Evolutionary conservation across 1,284 basidiomycete species (phyloP).

Genomic region (Malassezia vespertilionis): DNA sequence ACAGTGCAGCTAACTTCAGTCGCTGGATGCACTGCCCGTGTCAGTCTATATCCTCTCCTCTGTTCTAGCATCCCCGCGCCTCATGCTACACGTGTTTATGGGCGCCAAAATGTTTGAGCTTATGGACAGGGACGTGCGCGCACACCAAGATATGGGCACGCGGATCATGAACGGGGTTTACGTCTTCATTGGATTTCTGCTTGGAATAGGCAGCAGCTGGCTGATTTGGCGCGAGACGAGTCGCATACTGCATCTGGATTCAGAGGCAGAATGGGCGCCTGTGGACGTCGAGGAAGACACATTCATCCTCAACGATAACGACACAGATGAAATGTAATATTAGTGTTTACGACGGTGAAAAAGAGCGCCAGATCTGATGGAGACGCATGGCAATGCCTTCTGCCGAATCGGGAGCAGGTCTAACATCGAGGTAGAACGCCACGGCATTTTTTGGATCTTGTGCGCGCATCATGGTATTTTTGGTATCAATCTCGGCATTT

Average conservation of each 20-base stretch:
- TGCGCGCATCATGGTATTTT: constrained; percentile 11
- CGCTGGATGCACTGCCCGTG: constrained; percentile 26
- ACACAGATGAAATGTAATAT: background rate
- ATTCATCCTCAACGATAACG: constrained; percentile 5
- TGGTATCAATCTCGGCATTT: background rate
- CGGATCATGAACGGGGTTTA: constrained; percentile 24
- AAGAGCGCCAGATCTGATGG: constrained; percentile 8
- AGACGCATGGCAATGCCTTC: constrained; percentile 69
- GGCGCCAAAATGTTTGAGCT: constrained; percentile 34
- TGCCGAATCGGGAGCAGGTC: constrained; percentile 83
- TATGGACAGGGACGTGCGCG: constrained; percentile 26
- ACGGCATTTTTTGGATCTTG: constrained; percentile 20
- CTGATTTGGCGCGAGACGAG: constrained; percentile 10
- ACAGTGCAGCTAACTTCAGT: constrained; percentile 3
- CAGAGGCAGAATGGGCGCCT: background rate
- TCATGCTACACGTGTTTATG: constrained; percentile 40
- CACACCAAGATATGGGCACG: constrained; percentile 20
- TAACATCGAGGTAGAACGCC: constrained; percentile 83
- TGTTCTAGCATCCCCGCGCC: constrained; percentile 32
- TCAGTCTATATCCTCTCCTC: constrained; percentile 32
- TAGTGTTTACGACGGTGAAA: background rate
- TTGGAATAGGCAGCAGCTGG: constrained; percentile 4
- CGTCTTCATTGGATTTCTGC: constrained; percentile 16
- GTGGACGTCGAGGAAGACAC: background rate
- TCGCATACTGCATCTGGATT: background rate